Base-by-base conservation (phyloP, 148 eudicot species). In the Camellia lanceoleosa region DNA sequence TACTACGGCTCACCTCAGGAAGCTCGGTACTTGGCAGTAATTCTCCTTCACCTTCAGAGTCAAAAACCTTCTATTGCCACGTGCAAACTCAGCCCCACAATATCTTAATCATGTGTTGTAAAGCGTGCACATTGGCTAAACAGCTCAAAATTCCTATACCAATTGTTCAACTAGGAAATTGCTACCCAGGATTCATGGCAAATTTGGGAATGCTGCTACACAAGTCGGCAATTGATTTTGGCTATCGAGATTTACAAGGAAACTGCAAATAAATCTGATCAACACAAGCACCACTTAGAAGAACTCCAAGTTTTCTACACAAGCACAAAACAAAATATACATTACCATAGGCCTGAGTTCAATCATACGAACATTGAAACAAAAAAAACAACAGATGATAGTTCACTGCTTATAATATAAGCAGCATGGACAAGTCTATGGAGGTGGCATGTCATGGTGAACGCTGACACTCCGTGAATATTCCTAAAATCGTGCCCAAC, bases 171-270 rank as follows among this genome's bases (percentile, higher is more conserved):
- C 42, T 46, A 55, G 78, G 79, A 63, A 83, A 67, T 13, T 58
- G 61, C 43, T 41, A 64, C 78, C 77, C 47, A 49, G 47, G 68
- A 76, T 65, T 49, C 72, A 71, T 78, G 51, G 44, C 75, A 77
- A 80, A 65, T 56, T 54, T n/a, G 59, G 23, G 74, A 78, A 54
- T 55, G 81, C 71, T 83, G 80, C 84, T 71, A 61, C 63, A 30
- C 38, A 30, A 30, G 38, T 30, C 38, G 38, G 38, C 1, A 30
- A 30, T 30, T 30, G 38, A 30, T 1, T 1, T 30, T 30, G 38
- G 38, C 38, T 30, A 30, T 30, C 38, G 30, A 30, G 30, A 30
- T 30, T 30, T 30, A 30, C 30, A 30, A 30, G 30, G 30, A 30
- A 30, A 1, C 30, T 30, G 30, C 30, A 30, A 30, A 30, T 30